Conservation (phyloP, 2,329 filamentous ascomycete genomes). For the Fusarium mexicanum region DNA sequence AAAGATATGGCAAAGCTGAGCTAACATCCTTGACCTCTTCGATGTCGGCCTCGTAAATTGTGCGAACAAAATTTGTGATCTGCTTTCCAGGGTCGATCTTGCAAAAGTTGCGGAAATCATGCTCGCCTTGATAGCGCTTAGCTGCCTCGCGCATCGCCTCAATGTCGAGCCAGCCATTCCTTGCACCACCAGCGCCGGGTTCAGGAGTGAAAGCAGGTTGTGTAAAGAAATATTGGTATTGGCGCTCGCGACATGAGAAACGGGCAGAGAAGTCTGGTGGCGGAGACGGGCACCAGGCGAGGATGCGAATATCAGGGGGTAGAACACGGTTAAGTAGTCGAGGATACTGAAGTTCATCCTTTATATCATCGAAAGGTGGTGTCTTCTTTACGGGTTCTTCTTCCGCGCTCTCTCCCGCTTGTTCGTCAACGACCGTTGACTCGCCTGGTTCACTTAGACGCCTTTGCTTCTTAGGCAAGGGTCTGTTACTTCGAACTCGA, state of each 20-base stretch:
- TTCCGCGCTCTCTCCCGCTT: slow-evolving; percentile 18
- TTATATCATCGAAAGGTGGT: slow-evolving; percentile 69
- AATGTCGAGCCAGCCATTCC: slow-evolving; percentile 86
- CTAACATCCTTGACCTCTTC: slow-evolving; percentile 69
- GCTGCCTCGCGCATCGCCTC: slow-evolving; percentile 86
- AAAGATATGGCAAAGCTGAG: slow-evolving; percentile 66
- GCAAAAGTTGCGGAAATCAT: slow-evolving; percentile 98
- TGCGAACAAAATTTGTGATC: slow-evolving; percentile 81
- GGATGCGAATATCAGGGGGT: slow-evolving; percentile 86
- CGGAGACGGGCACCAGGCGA: slow-evolving; percentile 91
- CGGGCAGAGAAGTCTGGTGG: slow-evolving; percentile 86
- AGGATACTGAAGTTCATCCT: slow-evolving; percentile 86
- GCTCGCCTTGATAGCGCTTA: slow-evolving; percentile 79
- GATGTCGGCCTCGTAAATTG: slow-evolving; percentile 83
- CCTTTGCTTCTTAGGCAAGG: slow-evolving; percentile 55
- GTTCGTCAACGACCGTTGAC: slow-evolving; percentile 34
- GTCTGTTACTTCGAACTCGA: slow-evolving; percentile 81
- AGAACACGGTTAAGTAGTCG: slow-evolving; percentile 86
- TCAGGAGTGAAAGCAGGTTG: slow-evolving; percentile 85
- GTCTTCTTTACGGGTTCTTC: slow-evolving; percentile 33
- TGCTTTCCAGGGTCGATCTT: slow-evolving; percentile 92
- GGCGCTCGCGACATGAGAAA: slow-evolving; percentile 90
- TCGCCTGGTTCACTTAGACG: slow-evolving; percentile 37
- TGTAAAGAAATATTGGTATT: slow-evolving; percentile 98
- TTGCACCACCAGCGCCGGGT: slow-evolving; percentile 47